Evolutionary conservation across 805 yeast genomes (phyloP).

Genomic region (Sugiyamaella smithiae): DNA sequence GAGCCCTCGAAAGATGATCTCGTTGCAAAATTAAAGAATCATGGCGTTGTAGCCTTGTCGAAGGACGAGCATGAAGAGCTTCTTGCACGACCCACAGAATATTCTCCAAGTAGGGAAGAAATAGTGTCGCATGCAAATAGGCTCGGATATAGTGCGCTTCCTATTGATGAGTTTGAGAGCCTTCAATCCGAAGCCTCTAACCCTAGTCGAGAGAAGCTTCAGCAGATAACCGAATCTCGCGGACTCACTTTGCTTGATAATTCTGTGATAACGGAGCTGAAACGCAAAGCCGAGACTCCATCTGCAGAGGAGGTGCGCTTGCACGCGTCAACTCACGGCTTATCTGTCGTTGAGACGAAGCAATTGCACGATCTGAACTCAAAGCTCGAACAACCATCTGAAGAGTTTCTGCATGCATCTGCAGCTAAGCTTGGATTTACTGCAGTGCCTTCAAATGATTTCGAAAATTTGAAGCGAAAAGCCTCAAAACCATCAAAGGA

Average conservation of each 20-base stretch:
- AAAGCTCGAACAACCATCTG: conserved; percentile 7
- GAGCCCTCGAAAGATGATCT: conserved; percentile 20
- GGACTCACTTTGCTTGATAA: conserved; percentile 30
- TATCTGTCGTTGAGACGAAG: conserved; percentile 17
- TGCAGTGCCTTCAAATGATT: conserved; percentile 20
- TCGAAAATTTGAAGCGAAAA: conserved; percentile 18
- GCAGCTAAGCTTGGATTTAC: conserved; percentile 21
- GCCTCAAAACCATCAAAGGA: conserved; percentile 27
- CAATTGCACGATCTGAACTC: conserved; percentile 4
- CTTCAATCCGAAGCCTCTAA: conserved; percentile 21
- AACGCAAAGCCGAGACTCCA: conserved; percentile 20
- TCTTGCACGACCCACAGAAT: conserved; percentile 19
- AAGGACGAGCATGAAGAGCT: conserved; percentile 20
- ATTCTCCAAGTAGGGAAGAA: conserved; percentile 23
- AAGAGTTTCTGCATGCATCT: conserved; percentile 10
- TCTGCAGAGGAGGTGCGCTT: conserved; percentile 29
- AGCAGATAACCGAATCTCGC: conserved; percentile 31
- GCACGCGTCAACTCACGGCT: conserved; percentile 16
- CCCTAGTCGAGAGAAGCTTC: conserved; percentile 5
- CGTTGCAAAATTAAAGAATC: conserved; percentile 24
- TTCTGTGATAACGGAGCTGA: conserved; percentile 16
- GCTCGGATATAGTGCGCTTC: conserved; percentile 22
- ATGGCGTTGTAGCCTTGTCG: conserved; percentile 17
- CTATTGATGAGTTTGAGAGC: conserved; percentile 22
- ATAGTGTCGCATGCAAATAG: conserved; percentile 27